Evolutionary conservation across 148 eudicot species (phyloP).

Genomic region (Agrostemma githago): DNA sequence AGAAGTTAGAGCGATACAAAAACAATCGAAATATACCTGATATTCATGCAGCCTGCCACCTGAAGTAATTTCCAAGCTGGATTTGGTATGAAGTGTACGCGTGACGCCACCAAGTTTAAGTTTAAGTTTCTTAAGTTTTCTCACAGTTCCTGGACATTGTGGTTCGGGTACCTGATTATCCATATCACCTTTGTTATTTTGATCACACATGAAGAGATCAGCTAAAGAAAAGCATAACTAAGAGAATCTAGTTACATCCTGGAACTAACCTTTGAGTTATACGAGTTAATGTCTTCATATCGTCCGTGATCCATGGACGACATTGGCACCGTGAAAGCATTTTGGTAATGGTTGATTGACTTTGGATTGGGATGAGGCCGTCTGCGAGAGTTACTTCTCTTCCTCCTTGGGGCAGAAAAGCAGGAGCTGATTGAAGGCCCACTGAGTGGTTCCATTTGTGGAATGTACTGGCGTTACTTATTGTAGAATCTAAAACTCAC

Average conservation of each 20-base stretch:
- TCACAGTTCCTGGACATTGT: constrained; percentile 16
- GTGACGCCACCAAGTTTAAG: constrained; percentile 41
- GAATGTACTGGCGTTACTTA: not conserved
- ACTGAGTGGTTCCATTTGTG: constrained; percentile 19
- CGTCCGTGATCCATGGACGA: constrained; percentile 20
- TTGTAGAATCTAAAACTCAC: constrained; percentile 3
- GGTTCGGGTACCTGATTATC: constrained; percentile 15
- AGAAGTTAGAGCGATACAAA: not conserved
- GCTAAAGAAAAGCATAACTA: not conserved
- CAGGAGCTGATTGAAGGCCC: constrained; percentile 8
- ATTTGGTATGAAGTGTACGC: constrained; percentile 28
- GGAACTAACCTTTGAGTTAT: constrained; percentile 18
- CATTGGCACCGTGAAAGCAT: constrained; percentile 16
- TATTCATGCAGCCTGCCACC: constrained; percentile 11
- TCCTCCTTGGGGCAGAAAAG: constrained; percentile 30
- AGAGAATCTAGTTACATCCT: constrained; percentile 3
- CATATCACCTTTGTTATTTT: constrained; percentile 10
- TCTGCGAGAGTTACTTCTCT: constrained; percentile 34
- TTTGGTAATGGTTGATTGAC: constrained; percentile 18
- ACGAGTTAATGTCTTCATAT: constrained; percentile 18
- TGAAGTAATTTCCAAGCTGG: constrained; percentile 8
- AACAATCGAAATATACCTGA: constrained; percentile 14
- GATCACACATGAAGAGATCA: constrained; percentile 4
- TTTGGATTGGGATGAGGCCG: constrained; percentile 40
- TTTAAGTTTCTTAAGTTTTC: constrained; percentile 34